phyloP scores from a whole-genome alignment of 805 yeast genomes.

The Kuraishia ogatae region DNA sequence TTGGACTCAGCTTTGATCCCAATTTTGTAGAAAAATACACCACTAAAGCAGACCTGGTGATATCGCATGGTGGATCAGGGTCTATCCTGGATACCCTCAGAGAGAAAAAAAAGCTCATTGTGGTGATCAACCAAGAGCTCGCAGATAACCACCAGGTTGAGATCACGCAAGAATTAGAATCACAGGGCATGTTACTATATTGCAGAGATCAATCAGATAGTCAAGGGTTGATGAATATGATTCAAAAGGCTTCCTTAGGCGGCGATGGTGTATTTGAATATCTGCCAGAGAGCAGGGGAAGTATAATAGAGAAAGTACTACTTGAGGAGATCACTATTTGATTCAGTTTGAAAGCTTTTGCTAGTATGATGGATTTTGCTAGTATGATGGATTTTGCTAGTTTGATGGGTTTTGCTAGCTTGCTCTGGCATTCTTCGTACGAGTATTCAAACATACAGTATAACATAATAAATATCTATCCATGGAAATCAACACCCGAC shows the following conservation, averaged over 20 bases:
- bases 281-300: constrained; percentile 16
- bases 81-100: constrained; percentile 76
- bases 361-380: too few species aligned
- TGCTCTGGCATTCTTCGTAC: too few species aligned
- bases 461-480: too few species aligned
- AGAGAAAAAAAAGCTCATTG: constrained; percentile 45
- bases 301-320: constrained; percentile 12
- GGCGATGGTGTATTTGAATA: constrained; percentile 7
- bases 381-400: too few species aligned
- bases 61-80: constrained; percentile 92
- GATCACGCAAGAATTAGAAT: constrained; percentile 50
- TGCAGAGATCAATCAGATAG: constrained; percentile 7
- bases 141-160: constrained; percentile 86
- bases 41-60: constrained; percentile 42
- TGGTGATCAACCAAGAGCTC: constrained; percentile 60
- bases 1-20: constrained; percentile 39
- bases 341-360: too few species aligned
- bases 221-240: constrained; percentile 7
- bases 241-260: constrained; percentile 5
- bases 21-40: constrained; percentile 33
- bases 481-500: too few species aligned
- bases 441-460: too few species aligned
- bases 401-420: too few species aligned
- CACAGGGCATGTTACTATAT: constrained; percentile 20
- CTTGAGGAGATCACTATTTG: neutral